These are phyloP conservation scores for Rhinocladiella mackenziei DNA, from an alignment of 2,329 filamentous ascomycete genomes.

Conservation along the genomic window DNA sequence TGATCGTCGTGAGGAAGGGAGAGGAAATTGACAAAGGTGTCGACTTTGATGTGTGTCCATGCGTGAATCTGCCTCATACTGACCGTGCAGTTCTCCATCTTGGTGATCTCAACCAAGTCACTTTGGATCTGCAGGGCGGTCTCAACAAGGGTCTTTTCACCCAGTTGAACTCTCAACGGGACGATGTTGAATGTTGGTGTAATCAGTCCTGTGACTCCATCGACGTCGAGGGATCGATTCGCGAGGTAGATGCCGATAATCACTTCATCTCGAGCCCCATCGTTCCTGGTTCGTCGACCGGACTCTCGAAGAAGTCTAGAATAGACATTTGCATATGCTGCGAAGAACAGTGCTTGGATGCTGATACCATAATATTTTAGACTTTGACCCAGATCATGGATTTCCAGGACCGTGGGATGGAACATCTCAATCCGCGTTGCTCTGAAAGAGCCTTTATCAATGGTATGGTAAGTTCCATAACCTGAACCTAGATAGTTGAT, in stretches of 20 bases:
- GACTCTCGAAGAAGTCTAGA: slow-evolving; percentile 33
- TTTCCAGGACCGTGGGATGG: slow-evolving; percentile 41
- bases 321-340: slow-evolving; percentile 59
- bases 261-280: slow-evolving; percentile 37
- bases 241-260: slow-evolving; percentile 79
- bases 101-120: slow-evolving; percentile 62
- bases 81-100: slow-evolving; percentile 52
- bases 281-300: slow-evolving; percentile 5
- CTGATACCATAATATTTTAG: slow-evolving; percentile 57
- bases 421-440: slow-evolving; percentile 43
- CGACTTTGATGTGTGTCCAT: slow-evolving; percentile 70
- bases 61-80: slow-evolving; percentile 66
- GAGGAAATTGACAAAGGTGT: slow-evolving; percentile 79
- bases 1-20: slow-evolving; percentile 44
- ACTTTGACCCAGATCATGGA: slow-evolving; percentile 40
- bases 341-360: slow-evolving; percentile 71
- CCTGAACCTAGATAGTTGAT: slow-evolving; percentile 35
- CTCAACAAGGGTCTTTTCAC: slow-evolving; percentile 40
- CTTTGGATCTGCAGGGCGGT: slow-evolving; percentile 61
- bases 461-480: slow-evolving; percentile 1
- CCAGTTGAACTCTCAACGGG: slow-evolving; percentile 58
- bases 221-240: slow-evolving; percentile 59
- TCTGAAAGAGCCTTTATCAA: slow-evolving; percentile 14
- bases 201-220: slow-evolving; percentile 48
- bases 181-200: slow-evolving; percentile 77